Evolutionary conservation across 2,329 filamentous ascomycete species (phyloP), one percentile per base, ranked within the genome.

Genomic region (Beauveria brongniartii): DNA sequence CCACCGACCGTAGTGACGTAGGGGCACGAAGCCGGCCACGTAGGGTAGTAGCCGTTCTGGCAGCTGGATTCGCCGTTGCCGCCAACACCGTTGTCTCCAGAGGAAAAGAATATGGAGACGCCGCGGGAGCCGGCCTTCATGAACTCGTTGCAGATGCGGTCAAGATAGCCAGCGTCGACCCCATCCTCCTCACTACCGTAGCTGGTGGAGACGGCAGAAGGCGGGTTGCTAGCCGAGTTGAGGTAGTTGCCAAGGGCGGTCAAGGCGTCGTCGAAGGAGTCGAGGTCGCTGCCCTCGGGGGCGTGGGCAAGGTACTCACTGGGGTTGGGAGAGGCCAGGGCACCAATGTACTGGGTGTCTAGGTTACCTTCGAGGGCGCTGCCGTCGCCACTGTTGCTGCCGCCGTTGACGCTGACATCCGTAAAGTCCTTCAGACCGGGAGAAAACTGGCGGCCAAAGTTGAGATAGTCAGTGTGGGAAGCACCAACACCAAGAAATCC

Each of bases 71-170:
- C 66, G 34, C 65, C 65, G 16, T 67, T 68, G 50, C 65, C 63
- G 7, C 65, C 65, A 6, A 68, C 66, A 1, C 67, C 67, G 14
- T 63, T 24, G 18, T 68, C 67, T 0, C 67, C 67, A 2, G 67
- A 68, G 1, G 79, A 78, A 65, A 78, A 81, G 40, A 83, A 62
- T 18, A 84, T 70, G 1, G 77, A 77, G 16, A 82, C 73, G 34
- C 80, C 81, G 3, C 63, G 58, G 81, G 81, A 58, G 24, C 78
- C 80, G 3, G 83, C 76, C 72, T 84, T 84, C 76, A 83, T 77
- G 68, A 80, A 83, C 72, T 83, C 80, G 62, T 74, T 70, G 68
- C 81, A 84, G 68, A 84, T 81, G 3, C 81, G 73, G 48, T 73
- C 67, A 12, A 65, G 43, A 61, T 66, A 65, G 34, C 41, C 41